Percentiles rank a stretch among this genome's conserved stretches.
These are phyloP conservation scores for Torrubiella hemipterigena DNA, from an alignment of 2,329 filamentous ascomycete genomes.

Conservation along the genomic window DNA sequence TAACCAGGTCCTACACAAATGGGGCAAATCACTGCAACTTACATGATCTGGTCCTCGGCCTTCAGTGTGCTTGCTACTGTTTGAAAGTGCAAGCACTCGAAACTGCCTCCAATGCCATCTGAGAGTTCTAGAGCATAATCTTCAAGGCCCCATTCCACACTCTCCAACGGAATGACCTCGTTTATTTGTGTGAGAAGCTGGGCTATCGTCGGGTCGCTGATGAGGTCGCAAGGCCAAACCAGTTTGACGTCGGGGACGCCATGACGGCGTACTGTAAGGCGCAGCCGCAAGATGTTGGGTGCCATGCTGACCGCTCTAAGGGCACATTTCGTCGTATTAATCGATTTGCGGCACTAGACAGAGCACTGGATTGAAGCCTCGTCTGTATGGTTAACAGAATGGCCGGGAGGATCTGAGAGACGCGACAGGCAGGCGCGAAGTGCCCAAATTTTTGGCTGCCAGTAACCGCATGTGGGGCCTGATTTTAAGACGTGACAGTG, in stretches of 20 bases:
- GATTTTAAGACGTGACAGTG: no score
- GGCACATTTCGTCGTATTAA: no score
- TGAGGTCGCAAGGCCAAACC: conserved; percentile 53
- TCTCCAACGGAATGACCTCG: conserved; percentile 69
- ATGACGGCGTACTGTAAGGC: conserved; percentile 61
- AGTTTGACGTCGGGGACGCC: conserved; percentile 60
- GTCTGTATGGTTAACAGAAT: no score
- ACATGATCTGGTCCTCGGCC: conserved; percentile 77
- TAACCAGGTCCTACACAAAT: neutral
- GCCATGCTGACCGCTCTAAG: conserved; percentile 15
- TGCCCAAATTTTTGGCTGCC: no score
- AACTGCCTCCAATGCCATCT: conserved; percentile 37
- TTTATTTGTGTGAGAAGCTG: conserved; percentile 71
- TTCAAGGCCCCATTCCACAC: conserved; percentile 72
- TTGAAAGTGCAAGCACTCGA: conserved; percentile 83
- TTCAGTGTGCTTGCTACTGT: conserved; percentile 57
- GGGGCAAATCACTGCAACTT: no score
- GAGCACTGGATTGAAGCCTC: no score
- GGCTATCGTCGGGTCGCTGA: conserved; percentile 55
- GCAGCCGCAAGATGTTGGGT: conserved; percentile 48
- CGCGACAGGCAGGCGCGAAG: no score
- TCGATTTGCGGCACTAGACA: conserved; percentile 1
- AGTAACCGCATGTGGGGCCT: no score
- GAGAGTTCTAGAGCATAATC: conserved; percentile 76
- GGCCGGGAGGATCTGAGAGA: no score